A percentile compares a stretch with the other conserved stretches of the same genome.
Conservation (phyloP, 1,139 yeast species). For the Pichia sp. region DNA sequence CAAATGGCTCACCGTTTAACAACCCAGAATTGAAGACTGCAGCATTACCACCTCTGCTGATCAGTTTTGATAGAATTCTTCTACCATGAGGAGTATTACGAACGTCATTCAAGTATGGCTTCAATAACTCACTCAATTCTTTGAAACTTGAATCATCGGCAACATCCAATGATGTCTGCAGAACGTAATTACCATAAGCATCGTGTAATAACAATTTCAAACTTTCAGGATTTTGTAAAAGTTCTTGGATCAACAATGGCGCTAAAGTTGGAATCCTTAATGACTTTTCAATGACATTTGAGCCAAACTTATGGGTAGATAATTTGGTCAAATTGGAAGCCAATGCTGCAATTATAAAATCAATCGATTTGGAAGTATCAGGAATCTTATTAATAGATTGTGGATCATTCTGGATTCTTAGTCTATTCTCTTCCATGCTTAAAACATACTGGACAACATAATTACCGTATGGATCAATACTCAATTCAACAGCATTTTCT, state of each 20-base stretch:
- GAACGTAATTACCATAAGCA: slow-evolving; percentile 76
- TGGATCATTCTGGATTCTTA: slow-evolving; percentile 28
- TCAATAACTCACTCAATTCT: slow-evolving; percentile 51
- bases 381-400: slow-evolving; percentile 37
- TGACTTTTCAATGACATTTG: slow-evolving; percentile 89
- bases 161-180: slow-evolving; percentile 75
- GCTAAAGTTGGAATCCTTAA: slow-evolving; percentile 53
- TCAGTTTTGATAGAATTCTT: slow-evolving; percentile 48
- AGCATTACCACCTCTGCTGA: slow-evolving; percentile 30
- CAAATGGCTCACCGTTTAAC: slow-evolving; percentile 7
- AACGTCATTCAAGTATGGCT: slow-evolving; percentile 60
- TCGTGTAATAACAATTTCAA: slow-evolving; percentile 49
- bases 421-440: slow-evolving; percentile 43
- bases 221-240: slow-evolving; percentile 40
- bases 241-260: slow-evolving; percentile 39
- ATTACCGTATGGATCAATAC: slow-evolving; percentile 94
- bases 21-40: slow-evolving; percentile 9
- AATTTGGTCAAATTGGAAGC: slow-evolving; percentile 50
- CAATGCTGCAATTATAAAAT: slow-evolving; percentile 27
- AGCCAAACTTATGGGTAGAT: slow-evolving; percentile 87
- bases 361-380: slow-evolving; percentile 34
- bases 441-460: slow-evolving; percentile 91
- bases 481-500: slow-evolving; percentile 59
- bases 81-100: slow-evolving; percentile 94
- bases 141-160: slow-evolving; percentile 46